Base-by-base conservation (phyloP, 257 asterid genomes). In the Cordia subcordata region DNA sequence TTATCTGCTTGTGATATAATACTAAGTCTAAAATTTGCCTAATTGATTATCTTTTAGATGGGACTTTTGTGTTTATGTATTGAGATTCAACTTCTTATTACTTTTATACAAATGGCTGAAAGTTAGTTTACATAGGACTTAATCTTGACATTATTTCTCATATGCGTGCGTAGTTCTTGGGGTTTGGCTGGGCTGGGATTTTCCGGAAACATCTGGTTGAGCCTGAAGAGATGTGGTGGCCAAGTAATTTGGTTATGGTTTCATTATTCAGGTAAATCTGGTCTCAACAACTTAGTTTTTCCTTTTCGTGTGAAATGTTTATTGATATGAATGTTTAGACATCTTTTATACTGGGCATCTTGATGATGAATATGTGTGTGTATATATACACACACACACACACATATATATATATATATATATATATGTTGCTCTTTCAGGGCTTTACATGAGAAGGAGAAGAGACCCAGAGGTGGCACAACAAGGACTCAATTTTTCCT, bases 161-260 rank as follows among this genome's bases (percentile, higher is more conserved):
- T 55, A n/a, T 53, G 18, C 46, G 16, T 39, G 14, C 40, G 50
- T 68, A 80, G 85, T 47, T 78, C 57, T 39, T 81, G 17, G 93
- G 88, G 8, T 84, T 72, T 42, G 88, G 86, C 3, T 81, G 88
- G 86, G 87, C 89, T 3, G 90, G 90, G n/a, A 46, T 82, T 13
- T 76, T 77, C 62, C 72, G 90, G 15, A 72, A 61, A 10, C 61
- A 68, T 21, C 70, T 85, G 13, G 80, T 82, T 6, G 90, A 82
- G 22, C 80, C 94, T 9, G 79, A 55, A n/a, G 78, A 67, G 53
- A 84, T 81, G 89, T 81, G 93, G 93, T 84, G 89, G 89, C 93
- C 89, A 0, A 0, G 33, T 18, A 75, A 57, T 63, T 33, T 85
- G 37, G 83, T 82, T 53, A 82, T 74, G 39, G 89, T 84, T 58